phyloP scores from a whole-genome alignment of 352 stramenopile species.

The Globisporangium echinulatum region DNA sequence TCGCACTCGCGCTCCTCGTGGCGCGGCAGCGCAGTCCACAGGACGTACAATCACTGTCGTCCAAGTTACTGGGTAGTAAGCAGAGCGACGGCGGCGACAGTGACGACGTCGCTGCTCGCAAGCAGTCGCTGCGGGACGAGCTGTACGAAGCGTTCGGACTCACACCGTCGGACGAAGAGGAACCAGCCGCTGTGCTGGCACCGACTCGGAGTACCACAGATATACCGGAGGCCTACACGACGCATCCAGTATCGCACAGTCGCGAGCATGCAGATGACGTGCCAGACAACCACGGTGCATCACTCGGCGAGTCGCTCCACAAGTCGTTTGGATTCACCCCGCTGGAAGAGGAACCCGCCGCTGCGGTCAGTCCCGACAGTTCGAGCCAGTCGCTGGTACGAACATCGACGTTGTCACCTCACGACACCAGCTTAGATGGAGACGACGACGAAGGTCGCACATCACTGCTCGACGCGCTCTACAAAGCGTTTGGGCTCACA shows the following conservation, averaged over 20 bases:
- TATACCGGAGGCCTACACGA: background rate
- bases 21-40: background rate
- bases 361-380: background rate
- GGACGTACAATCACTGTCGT: background rate
- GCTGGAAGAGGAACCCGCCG: background rate
- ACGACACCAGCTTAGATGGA: too few relatives aligned
- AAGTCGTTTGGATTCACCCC: background rate
- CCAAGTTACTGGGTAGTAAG: background rate
- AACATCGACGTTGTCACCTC: background rate
- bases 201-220: background rate
- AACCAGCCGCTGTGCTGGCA: background rate
- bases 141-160: background rate
- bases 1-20: background rate
- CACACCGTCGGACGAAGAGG: background rate
- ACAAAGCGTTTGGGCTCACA: slow-evolving; percentile 7
- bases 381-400: background rate
- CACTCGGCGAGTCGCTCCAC: background rate
- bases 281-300: background rate
- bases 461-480: slow-evolving; percentile 6
- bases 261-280: background rate
- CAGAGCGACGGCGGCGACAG: background rate
- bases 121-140: background rate
- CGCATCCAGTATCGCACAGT: background rate
- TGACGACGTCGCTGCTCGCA: background rate
- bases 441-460: background rate